phyloP scores from a whole-genome alignment of 129 eudicot genomes.

The Smallanthus sonchifolius region DNA sequence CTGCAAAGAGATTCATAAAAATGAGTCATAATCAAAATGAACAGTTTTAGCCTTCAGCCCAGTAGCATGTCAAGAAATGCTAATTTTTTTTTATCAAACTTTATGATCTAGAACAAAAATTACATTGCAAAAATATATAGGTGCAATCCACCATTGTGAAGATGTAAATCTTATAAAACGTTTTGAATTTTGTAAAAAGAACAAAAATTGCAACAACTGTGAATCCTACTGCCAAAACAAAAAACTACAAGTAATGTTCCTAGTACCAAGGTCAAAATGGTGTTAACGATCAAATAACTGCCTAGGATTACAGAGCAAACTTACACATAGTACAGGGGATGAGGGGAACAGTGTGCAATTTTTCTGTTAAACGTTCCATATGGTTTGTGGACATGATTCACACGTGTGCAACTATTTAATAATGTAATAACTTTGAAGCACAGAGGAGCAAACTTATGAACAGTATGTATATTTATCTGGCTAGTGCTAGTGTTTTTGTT shows the following conservation, averaged over 20 bases:
- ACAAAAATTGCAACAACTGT: background rate
- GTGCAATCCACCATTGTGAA: background rate
- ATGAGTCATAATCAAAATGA: background rate
- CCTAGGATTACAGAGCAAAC: background rate
- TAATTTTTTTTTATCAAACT: background rate
- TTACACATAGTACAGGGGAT: background rate
- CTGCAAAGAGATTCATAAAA: conserved; percentile 40
- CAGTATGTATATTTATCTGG: background rate
- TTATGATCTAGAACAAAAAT: background rate
- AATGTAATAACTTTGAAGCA: too few species aligned
- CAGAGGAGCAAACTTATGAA: too few species aligned
- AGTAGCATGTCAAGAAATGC: background rate
- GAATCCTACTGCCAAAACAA: background rate
- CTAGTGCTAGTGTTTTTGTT: background rate
- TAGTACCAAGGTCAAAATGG: conserved; percentile 1
- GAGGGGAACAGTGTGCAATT: too few species aligned
- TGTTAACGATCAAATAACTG: background rate
- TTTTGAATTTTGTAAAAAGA: background rate
- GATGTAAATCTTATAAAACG: background rate
- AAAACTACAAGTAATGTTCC: background rate
- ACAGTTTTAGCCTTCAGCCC: background rate
- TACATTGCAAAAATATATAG: background rate
- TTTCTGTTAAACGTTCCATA: too few species aligned
- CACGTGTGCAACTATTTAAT: too few species aligned
- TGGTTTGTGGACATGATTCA: background rate